Evolutionary conservation across 331 rosid genomes (phyloP), one percentile per base, ranked within the genome.

Genomic region (Pyrus hybrid): DNA sequence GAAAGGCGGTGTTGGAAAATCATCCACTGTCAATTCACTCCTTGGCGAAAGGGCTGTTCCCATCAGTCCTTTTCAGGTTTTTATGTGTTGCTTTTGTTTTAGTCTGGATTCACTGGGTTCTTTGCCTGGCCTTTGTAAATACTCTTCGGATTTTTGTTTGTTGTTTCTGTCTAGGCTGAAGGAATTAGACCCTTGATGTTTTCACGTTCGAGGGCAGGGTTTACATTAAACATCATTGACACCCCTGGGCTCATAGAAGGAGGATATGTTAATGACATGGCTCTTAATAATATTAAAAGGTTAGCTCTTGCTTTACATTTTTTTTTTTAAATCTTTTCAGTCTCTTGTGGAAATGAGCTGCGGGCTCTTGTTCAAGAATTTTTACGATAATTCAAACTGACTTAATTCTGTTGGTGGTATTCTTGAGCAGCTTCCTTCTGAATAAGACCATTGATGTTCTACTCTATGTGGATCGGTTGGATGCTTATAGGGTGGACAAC

Each of bases 221-320:
- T 94, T 86, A 90, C 93, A 1, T 78, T 94, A 63, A 94, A 94
- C 82, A 53, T 94, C 82, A 94, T 94, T 26, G 99, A 94, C 81
- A 94, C 99, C 77, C 99, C 99, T 67, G 97, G 99, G 72, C 90
- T 94, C 73, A 91, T 94, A 78, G 99, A 94, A 90, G 99, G 97
- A 54, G 99, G 99, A 67, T 94, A 86, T 81, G 79, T 94, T 83
- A 94, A 92, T 76, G 89, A 85, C 72, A 85, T 80, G 85, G 90
- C 96, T 25, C 96, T 92, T 32, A 88, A 87, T 56, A 85, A 92
- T 41, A 88, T 92, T 23, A 94, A 94, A 83, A 86, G 90, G 99
- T 90, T 72, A 54, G 64, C 75, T 70, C 30, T 76, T 13, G 33
- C 51, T 71, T 43, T 17, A 43, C 16, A 9, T 8, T 13, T 13